Percentiles rank a stretch among this genome's conserved stretches.
phyloP scores from a whole-genome alignment of 768 basidiomycete genomes.

The Tephrocybe sp. region DNA sequence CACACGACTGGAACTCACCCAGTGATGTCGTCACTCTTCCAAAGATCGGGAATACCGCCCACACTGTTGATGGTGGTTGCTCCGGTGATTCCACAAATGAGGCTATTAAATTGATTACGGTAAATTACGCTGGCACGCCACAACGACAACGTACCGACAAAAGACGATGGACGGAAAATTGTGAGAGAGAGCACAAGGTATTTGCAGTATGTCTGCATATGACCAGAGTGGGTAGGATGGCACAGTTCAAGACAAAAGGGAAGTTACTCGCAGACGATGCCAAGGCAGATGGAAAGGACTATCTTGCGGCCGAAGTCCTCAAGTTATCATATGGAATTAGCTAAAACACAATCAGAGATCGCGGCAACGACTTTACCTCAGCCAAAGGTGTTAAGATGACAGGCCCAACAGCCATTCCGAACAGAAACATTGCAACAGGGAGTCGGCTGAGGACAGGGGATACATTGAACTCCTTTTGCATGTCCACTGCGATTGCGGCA shows the following conservation, averaged over 20 bases:
- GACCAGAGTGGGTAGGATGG: constrained; percentile 12
- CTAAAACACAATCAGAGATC: not conserved
- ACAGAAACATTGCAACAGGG: constrained; percentile 21
- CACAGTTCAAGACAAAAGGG: not conserved
- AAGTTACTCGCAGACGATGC: constrained; percentile 18
- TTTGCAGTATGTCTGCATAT: constrained; percentile 18
- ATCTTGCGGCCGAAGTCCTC: constrained; percentile 23
- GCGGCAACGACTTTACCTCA: constrained; percentile 10
- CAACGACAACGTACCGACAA: constrained; percentile 13
- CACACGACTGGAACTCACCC: constrained; percentile 2
- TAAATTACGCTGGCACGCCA: not conserved
- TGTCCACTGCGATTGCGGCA: constrained; percentile 14
- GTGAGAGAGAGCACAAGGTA: constrained; percentile 20
- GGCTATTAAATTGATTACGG: constrained; percentile 2
- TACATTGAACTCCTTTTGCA: constrained; percentile 16
- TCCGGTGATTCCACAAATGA: constrained; percentile 18
- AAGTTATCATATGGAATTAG: not conserved
- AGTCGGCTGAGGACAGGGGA: constrained; percentile 16
- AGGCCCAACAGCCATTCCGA: constrained; percentile 19
- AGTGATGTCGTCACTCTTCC: constrained; percentile 17
- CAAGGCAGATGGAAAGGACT: constrained; percentile 16
- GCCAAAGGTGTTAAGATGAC: constrained; percentile 21
- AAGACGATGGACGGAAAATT: constrained; percentile 16
- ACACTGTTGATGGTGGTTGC: constrained; percentile 19
- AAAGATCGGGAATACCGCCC: constrained; percentile 21